These are phyloP conservation scores for Peronospora belbahrii DNA, from an alignment of 352 stramenopile genomes.

Conservation along the genomic window DNA sequence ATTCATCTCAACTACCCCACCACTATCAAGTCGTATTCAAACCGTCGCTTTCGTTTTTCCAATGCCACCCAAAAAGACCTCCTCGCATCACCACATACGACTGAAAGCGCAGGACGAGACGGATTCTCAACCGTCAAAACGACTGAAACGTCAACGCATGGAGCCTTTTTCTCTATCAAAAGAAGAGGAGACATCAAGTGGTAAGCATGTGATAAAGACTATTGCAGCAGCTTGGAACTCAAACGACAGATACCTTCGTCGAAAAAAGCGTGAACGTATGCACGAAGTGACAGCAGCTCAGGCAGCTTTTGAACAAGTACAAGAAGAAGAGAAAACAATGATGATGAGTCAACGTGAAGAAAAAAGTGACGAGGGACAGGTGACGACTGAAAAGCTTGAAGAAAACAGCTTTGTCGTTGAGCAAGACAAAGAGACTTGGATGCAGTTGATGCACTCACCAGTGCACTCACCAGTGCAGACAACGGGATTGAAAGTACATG, in stretches of 20 bases:
- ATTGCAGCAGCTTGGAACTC: background rate
- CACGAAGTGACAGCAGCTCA: slow-evolving; percentile 7
- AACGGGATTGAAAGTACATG: background rate
- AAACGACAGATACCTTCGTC: slow-evolving; percentile 19
- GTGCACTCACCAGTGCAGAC: slow-evolving; percentile 8
- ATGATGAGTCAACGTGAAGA: too few relatives aligned
- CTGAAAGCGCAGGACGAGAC: slow-evolving; percentile 15
- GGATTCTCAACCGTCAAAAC: slow-evolving; percentile 10
- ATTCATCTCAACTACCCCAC: too few relatives aligned
- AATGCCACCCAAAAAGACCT: too few relatives aligned
- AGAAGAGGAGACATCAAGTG: background rate
- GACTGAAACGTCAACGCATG: slow-evolving; percentile 11
- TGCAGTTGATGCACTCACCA: slow-evolving; percentile 8
- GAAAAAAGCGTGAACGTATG: slow-evolving; percentile 24
- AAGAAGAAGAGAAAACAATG: background rate
- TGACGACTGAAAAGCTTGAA: too few relatives aligned
- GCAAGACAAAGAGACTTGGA: too few relatives aligned
- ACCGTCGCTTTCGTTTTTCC: too few relatives aligned
- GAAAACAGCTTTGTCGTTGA: too few relatives aligned
- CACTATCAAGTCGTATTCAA: too few relatives aligned
- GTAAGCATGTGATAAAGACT: background rate
- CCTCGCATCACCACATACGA: too few relatives aligned
- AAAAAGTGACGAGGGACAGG: background rate
- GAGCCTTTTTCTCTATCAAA: background rate
- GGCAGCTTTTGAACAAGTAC: background rate